A percentile compares a stretch with the other conserved stretches of the same genome.
Conservation (phyloP, 257 asterid species). For the Lantana camara region DNA sequence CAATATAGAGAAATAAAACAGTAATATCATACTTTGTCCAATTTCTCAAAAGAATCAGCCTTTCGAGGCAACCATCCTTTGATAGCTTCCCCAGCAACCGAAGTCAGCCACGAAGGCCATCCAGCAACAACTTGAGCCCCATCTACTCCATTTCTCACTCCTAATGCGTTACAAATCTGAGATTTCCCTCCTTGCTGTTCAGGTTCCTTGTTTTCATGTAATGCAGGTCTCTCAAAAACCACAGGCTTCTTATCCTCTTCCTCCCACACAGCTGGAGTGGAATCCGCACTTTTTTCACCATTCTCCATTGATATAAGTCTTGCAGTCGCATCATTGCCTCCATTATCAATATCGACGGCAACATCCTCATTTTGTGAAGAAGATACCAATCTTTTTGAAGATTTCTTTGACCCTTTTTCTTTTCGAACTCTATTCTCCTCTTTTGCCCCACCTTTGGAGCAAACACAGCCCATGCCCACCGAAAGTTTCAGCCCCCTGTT, state of each 20-base stretch:
- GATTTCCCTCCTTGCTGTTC: conserved; percentile 44
- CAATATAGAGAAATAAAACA: too few relatives aligned
- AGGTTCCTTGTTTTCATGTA: conserved; percentile 33
- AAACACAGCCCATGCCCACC: conserved; percentile 75
- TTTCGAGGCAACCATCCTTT: conserved; percentile 93
- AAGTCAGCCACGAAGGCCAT: conserved; percentile 89
- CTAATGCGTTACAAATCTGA: conserved; percentile 59
- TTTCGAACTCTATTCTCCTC: conserved; percentile 45
- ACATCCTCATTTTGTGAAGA: conserved; percentile 59
- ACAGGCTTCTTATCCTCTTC: conserved; percentile 48
- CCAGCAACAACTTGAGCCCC: conserved; percentile 85
- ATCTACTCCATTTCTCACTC: conserved; percentile 66
- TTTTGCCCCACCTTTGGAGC: conserved; percentile 70
- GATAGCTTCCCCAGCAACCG: conserved; percentile 91
- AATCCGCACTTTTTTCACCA: conserved; percentile 61
- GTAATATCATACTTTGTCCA: conserved; percentile 71
- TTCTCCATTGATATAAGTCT: conserved; percentile 59
- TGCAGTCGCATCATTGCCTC: conserved; percentile 60
- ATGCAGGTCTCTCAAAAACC: conserved; percentile 44
- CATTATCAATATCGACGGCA: conserved; percentile 57
- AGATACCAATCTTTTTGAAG: conserved; percentile 47
- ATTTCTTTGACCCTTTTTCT: conserved; percentile 55
- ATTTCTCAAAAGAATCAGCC: conserved; percentile 87
- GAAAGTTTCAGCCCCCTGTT: conserved; percentile 47
- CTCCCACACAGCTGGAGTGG: conserved; percentile 57